Percentiles rank a stretch among this genome's conserved stretches.
Conservation (phyloP, 2,329 filamentous ascomycete genomes). For the Pseudophaeomoniella oleicola region DNA sequence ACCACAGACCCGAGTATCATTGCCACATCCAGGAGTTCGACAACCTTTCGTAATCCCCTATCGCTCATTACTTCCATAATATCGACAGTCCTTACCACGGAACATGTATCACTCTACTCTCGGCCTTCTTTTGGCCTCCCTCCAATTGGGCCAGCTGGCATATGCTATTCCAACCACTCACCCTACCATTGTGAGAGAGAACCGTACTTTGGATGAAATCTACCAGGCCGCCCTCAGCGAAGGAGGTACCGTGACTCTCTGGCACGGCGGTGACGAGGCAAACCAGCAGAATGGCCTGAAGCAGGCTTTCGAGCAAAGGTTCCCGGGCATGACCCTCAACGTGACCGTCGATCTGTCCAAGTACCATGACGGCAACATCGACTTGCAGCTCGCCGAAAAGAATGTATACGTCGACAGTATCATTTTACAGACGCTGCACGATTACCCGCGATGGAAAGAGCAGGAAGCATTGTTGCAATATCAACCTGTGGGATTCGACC, state of each 20-base stretch:
- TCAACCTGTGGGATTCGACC: conserved; percentile 30
- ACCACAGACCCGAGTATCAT: too few species aligned
- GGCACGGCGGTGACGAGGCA: conserved; percentile 11
- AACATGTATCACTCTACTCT: too few species aligned
- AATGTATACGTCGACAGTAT: conserved; percentile 31
- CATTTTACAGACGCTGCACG: conserved; percentile 36
- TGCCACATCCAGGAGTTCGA: too few species aligned
- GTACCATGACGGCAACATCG: conserved; percentile 35
- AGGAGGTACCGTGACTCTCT: conserved; percentile 7
- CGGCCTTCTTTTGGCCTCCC: too few species aligned
- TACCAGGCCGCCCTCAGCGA: conserved; percentile 35
- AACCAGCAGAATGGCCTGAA: conserved; percentile 16
- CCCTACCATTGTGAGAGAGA: too few species aligned
- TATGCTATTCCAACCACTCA: too few species aligned
- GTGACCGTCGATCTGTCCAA: conserved; percentile 42
- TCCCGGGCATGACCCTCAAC: conserved; percentile 37
- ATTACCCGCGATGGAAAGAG: conserved; percentile 37
- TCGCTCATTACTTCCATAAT: too few species aligned
- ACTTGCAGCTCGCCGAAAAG: conserved; percentile 27
- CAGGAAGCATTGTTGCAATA: conserved; percentile 35
- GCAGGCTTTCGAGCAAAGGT: conserved; percentile 28
- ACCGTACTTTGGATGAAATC: conserved; percentile 33
- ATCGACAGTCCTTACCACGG: too few species aligned
- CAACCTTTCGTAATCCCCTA: too few species aligned
- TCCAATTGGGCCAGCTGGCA: too few species aligned